These are phyloP conservation scores for Aspergillus sp. DNA, from an alignment of 2,329 filamentous ascomycete genomes.

Conservation along the genomic window DNA sequence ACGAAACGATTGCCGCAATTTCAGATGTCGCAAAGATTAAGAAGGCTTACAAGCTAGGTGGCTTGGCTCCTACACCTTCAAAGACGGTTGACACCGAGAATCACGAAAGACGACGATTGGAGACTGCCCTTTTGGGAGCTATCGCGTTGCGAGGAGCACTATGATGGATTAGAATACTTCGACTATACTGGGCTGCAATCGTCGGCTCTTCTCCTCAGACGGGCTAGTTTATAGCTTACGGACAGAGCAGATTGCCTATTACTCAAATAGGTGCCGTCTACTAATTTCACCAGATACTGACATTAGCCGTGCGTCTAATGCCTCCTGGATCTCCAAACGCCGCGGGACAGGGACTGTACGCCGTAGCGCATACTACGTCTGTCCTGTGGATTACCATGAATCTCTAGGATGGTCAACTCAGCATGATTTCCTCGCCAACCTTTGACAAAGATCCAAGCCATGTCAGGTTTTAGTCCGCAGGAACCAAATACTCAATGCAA, in stretches of 20 bases:
- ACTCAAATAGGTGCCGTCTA: background rate
- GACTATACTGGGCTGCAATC: background rate
- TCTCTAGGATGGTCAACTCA: too few relatives aligned
- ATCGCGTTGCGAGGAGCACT: constrained; percentile 67
- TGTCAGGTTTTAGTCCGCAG: too few relatives aligned
- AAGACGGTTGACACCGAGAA: constrained; percentile 17
- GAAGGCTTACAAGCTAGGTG: constrained; percentile 81
- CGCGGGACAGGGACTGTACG: too few relatives aligned
- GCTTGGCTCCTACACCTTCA: constrained; percentile 39
- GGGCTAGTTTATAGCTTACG: background rate
- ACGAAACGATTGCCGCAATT: constrained; percentile 53
- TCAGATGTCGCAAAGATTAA: constrained; percentile 64
- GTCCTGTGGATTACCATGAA: too few relatives aligned
- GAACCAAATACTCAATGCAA: too few relatives aligned
- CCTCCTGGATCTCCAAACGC: too few relatives aligned
- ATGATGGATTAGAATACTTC: constrained; percentile 15
- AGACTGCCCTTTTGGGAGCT: constrained; percentile 62
- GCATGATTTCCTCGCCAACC: too few relatives aligned
- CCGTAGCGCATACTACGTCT: too few relatives aligned
- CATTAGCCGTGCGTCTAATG: background rate
- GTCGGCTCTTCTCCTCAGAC: background rate
- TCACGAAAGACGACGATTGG: constrained; percentile 39
- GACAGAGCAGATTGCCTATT: background rate
- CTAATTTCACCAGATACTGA: background rate
- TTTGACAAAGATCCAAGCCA: too few relatives aligned